Base-by-base conservation (phyloP, 2,329 filamentous ascomycete genomes). In the Sporothrix inflata region DNA sequence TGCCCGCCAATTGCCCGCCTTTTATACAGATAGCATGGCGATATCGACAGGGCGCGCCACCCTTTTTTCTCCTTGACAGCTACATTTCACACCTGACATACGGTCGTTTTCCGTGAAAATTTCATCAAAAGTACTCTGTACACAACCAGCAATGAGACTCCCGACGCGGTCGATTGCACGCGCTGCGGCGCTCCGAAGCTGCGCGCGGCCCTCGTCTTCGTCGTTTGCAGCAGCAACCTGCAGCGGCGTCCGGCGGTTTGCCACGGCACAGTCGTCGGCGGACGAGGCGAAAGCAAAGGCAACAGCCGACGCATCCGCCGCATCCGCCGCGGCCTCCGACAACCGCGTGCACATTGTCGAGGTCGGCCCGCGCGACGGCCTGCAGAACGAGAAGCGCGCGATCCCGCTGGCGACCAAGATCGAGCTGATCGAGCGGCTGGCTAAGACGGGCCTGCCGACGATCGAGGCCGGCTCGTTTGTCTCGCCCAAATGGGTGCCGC, bases 381-480 rank as follows among this genome's bases (percentile, higher is more conserved):
- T 97, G 70, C 93, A 97, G 79, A 97, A 96, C 79, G 92, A 96
- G 83, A 92, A 92, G 82, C 88, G 84, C 75, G 85, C 85, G 38
- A 91, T 97, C 75, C 84, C 92, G 0, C 83, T 93, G 12, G 84
- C 86, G 7, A 94, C 90, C 2, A 97, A 97, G 81, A 87, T 95
- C 71, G 89, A 94, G 76, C 82, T 97, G 70, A 92, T 97, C 51
- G 86, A 90, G 76, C 84, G 88, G 73, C 83, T 97, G 74, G 88
- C 90, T 45, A 83, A 83, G 74, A 91, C 92, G 0, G 93, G 93
- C 0, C 80, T 96, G 55, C 83, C 84, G 6, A 90, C 90, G 3
- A 95, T 97, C 74, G 93, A 97, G 80, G 90, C 92, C 21, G 94
- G 93, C 0, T 92, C 92, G 1, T 94, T 97, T 78, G 93, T 97